phyloP scores from a whole-genome alignment of 768 basidiomycete genomes.

The Kwoniella newhampshirensis region DNA sequence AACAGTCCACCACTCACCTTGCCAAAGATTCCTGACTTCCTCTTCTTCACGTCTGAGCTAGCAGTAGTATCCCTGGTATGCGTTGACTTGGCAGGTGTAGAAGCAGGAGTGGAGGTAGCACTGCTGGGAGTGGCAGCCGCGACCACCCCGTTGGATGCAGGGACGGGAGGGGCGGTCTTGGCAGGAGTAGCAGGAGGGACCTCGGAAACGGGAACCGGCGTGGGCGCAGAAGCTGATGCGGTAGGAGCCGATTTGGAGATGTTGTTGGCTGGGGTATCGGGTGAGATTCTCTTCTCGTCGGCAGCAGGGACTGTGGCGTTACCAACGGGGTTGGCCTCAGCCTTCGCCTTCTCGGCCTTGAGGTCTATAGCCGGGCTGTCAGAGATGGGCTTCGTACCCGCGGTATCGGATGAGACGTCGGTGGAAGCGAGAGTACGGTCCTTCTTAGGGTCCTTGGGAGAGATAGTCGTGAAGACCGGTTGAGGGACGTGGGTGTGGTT shows the following conservation, averaged over 20 bases:
- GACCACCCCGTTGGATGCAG: slow-evolving; percentile 11
- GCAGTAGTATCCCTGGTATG: slow-evolving; percentile 22
- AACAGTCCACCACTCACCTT: slow-evolving; percentile 43
- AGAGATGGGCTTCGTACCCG: slow-evolving; percentile 35
- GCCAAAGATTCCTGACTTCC: slow-evolving; percentile 48
- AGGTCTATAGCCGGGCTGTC: slow-evolving; percentile 35
- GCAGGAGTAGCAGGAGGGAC: slow-evolving; percentile 36
- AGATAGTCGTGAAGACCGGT: slow-evolving; percentile 45
- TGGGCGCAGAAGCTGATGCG: neutral
- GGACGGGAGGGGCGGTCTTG: slow-evolving; percentile 26
- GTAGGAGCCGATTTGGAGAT: slow-evolving; percentile 4
- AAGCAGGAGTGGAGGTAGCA: slow-evolving; percentile 30
- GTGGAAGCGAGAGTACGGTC: slow-evolving; percentile 38
- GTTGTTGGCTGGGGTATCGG: slow-evolving; percentile 14
- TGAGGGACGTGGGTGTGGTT: slow-evolving; percentile 48
- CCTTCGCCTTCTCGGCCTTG: slow-evolving; percentile 40
- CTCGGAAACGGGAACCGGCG: neutral
- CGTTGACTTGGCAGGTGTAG: slow-evolving; percentile 34
- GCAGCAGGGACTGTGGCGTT: slow-evolving; percentile 17
- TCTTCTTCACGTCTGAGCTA: slow-evolving; percentile 40
- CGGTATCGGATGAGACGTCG: slow-evolving; percentile 21
- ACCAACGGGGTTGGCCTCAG: slow-evolving; percentile 26
- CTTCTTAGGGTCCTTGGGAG: slow-evolving; percentile 39
- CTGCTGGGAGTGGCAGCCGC: slow-evolving; percentile 23
- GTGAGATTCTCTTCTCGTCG: slow-evolving; percentile 11